These are phyloP conservation scores for Penicillium sp. DNA, from an alignment of 2,329 filamentous ascomycete species.

Conservation along the genomic window DNA sequence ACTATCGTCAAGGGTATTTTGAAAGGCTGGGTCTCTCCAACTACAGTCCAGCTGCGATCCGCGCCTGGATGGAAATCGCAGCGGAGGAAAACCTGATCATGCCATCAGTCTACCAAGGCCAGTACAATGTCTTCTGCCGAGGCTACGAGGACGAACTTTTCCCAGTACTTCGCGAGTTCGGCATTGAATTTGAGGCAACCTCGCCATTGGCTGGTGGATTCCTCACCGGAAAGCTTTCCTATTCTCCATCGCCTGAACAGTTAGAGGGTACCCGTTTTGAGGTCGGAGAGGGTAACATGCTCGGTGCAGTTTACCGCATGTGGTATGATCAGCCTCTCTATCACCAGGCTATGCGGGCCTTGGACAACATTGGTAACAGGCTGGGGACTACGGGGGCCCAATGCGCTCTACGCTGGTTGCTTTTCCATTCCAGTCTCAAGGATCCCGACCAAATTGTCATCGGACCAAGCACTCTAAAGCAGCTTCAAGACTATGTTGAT, in stretches of 20 bases:
- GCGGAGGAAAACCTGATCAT: neutral
- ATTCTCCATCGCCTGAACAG: neutral
- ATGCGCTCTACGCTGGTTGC: slow-evolving; percentile 5
- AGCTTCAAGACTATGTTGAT: slow-evolving; percentile 3
- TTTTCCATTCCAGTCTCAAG: slow-evolving; percentile 3
- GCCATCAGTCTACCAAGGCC: slow-evolving; percentile 5
- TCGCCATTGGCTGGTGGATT: slow-evolving; percentile 6
- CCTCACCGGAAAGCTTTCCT: slow-evolving; percentile 4
- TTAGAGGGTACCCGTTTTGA: slow-evolving; percentile 6
- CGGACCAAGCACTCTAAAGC: slow-evolving; percentile 1
- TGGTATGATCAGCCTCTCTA: slow-evolving; percentile 6
- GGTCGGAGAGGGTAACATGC: slow-evolving; percentile 5
- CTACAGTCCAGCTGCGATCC: slow-evolving; percentile 2
- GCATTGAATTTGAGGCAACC: slow-evolving; percentile 1
- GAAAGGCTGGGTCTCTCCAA: slow-evolving; percentile 3
- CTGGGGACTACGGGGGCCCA: neutral
- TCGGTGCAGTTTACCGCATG: slow-evolving; percentile 8
- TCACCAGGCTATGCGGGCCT: neutral
- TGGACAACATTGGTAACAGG: neutral
- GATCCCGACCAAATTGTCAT: slow-evolving; percentile 2
- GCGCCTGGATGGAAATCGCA: slow-evolving; percentile 2
- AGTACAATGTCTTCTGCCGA: slow-evolving; percentile 6
- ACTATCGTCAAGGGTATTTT: neutral
- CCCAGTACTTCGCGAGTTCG: neutral
- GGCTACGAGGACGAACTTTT: slow-evolving; percentile 8